A percentile compares a stretch with the other conserved stretches of the same genome.
phyloP scores from a whole-genome alignment of 139 green algal genomes.

The Helicosporidium sp. region DNA sequence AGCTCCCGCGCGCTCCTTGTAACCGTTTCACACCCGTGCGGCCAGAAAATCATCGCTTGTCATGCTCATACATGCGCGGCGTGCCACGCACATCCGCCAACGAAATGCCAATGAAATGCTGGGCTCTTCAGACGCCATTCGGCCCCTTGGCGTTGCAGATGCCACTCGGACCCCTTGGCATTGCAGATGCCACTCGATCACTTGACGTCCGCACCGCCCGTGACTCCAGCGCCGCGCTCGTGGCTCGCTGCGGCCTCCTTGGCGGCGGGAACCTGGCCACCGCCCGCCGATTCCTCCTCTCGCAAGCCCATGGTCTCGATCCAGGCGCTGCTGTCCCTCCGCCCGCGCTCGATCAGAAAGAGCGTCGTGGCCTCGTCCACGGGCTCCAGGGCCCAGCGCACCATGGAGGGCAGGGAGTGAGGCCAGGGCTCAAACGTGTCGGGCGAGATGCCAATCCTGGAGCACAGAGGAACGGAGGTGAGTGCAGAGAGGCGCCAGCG shows the following conservation, averaged over 20 bases:
- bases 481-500: no score
- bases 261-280: background rate
- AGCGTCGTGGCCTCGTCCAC: constrained; percentile 21
- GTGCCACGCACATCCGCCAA: background rate
- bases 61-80: no score
- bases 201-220: background rate
- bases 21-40: no score
- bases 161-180: no score
- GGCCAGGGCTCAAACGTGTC: constrained; percentile 25
- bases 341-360: constrained; percentile 16
- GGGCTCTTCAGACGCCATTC: background rate
- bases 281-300: background rate
- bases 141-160: no score
- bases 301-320: constrained; percentile 5
- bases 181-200: no score
- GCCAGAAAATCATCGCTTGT: no score
- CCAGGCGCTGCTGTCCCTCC: constrained; percentile 22
- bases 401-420: constrained; percentile 29
- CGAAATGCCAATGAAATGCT: background rate
- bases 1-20: no score
- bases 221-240: background rate
- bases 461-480: background rate
- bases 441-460: constrained; percentile 23
- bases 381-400: constrained; percentile 37
- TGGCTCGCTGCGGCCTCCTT: constrained; percentile 1